Base-by-base conservation (phyloP, 306 rosid genomes). In the Hippophae rhamnoides region DNA sequence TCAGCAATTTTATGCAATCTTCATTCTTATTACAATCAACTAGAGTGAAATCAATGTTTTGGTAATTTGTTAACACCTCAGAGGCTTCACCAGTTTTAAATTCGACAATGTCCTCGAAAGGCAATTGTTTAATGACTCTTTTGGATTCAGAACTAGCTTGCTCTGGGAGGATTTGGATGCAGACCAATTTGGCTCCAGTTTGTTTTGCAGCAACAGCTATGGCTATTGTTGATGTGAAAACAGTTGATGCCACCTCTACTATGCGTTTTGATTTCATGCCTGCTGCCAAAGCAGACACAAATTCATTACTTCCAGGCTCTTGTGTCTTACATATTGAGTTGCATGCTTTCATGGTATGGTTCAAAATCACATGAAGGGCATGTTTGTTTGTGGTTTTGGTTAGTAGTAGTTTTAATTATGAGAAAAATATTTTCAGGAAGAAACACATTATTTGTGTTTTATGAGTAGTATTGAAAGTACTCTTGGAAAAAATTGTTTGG, bases 201-300 rank as follows among this genome's bases (percentile, higher is more conserved):
- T 83, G 84, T 38, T 71, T 48, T 0, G 86, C 90, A 0, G 90
- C 90, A 0, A 77, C 81, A 7, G 85, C 90, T 5, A 86, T 69
- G 68, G 87, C 87, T 62, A 81, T 70, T 23, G 90, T 86, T 23
- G 82, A 83, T 38, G 81, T 78, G 2, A 87, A 81, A 51, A 77
- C 71, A 18, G 47, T 55, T 6, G 84, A 71, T 41, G 90, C 47
- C 44, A 86, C 90, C 63, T 86, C 86, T 54, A 86, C 82, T 43
- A 86, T 79, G 11, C 81, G 84, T 57, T 86, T 79, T 44, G 88
- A 87, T 69, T 63, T 79, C 84, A 77, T 79, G 13, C 90, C 88
- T 26, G 90, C 95, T 45, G 95, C 90, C 61, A 83, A 58, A 51
- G 84, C 95, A 10, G 88, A 84, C 23, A 86, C 81, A 45, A 81